Base-by-base conservation (phyloP, 2,329 filamentous ascomycete genomes). In the Microcyclospora pomicola region DNA sequence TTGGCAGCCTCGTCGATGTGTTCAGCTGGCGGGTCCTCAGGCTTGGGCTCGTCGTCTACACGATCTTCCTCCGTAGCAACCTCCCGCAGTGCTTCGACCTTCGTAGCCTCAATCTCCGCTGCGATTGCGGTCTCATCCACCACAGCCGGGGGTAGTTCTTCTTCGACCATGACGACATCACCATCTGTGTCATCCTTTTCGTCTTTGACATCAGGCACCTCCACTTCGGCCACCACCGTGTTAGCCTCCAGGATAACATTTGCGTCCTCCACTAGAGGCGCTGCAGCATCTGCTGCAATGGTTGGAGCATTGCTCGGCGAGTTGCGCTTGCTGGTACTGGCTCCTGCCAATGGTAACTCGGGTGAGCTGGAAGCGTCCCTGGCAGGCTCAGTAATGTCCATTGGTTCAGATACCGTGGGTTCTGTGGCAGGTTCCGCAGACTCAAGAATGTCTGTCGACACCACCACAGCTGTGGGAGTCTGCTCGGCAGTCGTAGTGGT, bases 281-380 rank as follows among this genome's bases (percentile, higher is more conserved):
- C 32, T 42, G 32, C 32, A 24, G 40, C 41, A 3, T 39, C 27
- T 2, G 45, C 38, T 14, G 44, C 38, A 13, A 44, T 41, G 15
- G 46, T 43, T 3, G 37, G 39, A 9, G 46, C 36, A 33, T 24
- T 24, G 19, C 19, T 24, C 7, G 30, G 24, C 2, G 62, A 64
- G 15, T 52, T 56, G 35, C 59, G 57, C 27, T 58, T 52, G 47
- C 59, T 63, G 37, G 62, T 60, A n/a, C 52, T 47, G 9, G 50
- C 50, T 3, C 56, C 55, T 6, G 54, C 56, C 1, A 66, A 46
- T n/a, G 63, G 62, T 19, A 63, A 44, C 14, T 66, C 63, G 13
- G 63, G 61, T 3, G 63, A 65, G 43, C 59, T 65, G 1, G 60
- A 62, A 2, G 51, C 46, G 34, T 62, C 60, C 19, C 44, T 43